Base-by-base conservation (phyloP, 1,284 basidiomycete species). In the Rhodotorula mucilaginosa region DNA sequence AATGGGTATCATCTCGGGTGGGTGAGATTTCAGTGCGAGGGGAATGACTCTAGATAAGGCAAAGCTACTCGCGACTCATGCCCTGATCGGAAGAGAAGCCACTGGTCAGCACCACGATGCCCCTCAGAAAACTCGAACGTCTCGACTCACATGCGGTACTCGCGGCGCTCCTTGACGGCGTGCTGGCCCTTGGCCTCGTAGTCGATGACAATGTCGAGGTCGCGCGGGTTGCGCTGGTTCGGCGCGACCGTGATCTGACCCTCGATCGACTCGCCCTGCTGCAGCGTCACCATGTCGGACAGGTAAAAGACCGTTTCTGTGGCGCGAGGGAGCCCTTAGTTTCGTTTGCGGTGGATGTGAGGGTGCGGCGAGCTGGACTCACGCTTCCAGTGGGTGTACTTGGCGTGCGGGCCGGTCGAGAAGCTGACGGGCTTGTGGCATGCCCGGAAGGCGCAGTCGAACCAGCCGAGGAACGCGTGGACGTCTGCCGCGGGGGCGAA, bases 401-500 rank as follows among this genome's bases (percentile, higher is more conserved):
- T 91, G 65, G 93, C 91, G 78, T 97, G 94, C 16, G 94, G 95
- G 31, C 94, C 95, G 26, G 94, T 97, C 64, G 91, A 93, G 83
- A 97, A 97, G 79, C 89, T 89, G 75, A 97, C 89, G 78, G 93
- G 93, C 83, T 95, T 98, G 85, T 99, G 97, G 74, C 93, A 95
- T 80, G 92, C 94, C 70, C 92, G 90, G 83, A 99, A 99, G 61
- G 88, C 87, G 79, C 97, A 91, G 82, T 99, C 97, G 83, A 99
- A 99, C 97, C 97, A 99, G 52, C 94, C 95, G 66, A 99, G 88
- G 88, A 98, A 97, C n/a, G 97, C 97, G 80, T 99, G 97, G 26
- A 96, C 86, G 81, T 93, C 93, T 96, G 69, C 39, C 19, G 21
- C 31, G 26, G 26, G 26, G 26, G 26, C 26, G 26, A 26, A 26